phyloP scores from a whole-genome alignment of 768 basidiomycete genomes.

The Royoungia palumana region DNA sequence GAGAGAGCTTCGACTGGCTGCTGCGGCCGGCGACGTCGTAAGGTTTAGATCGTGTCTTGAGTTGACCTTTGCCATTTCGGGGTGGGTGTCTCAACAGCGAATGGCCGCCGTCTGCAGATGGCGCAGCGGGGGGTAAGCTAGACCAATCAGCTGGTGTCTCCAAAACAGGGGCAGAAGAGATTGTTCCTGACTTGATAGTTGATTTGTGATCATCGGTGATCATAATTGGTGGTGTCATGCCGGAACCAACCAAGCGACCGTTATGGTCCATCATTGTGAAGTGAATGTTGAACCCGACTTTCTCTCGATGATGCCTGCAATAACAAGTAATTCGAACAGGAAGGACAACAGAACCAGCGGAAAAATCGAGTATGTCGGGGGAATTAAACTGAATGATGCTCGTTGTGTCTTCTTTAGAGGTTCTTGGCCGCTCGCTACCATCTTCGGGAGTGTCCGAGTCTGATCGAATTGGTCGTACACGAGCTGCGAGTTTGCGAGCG shows the following conservation, averaged over 20 bases:
- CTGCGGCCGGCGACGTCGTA: constrained; percentile 46
- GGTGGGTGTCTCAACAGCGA: constrained; percentile 46
- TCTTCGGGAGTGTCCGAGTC: constrained; percentile 71
- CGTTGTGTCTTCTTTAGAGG: constrained; percentile 60
- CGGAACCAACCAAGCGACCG: constrained; percentile 78
- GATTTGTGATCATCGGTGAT: constrained; percentile 99
- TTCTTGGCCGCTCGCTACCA: constrained; percentile 41
- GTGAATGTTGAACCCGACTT: constrained; percentile 88
- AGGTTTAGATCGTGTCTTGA: constrained; percentile 66
- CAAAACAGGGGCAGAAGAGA: constrained; percentile 34
- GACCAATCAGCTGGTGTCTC: constrained; percentile 52
- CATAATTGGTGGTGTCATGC: constrained; percentile 88
- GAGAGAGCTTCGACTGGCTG: constrained; percentile 43
- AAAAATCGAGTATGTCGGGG: constrained; percentile 84
- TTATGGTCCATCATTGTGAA: constrained; percentile 79
- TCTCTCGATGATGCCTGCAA: constrained; percentile 97
- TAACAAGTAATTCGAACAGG: constrained; percentile 97
- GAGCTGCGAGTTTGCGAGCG: constrained; percentile 82
- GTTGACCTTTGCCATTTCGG: constrained; percentile 43
- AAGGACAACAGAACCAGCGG: constrained; percentile 80
- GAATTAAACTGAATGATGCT: constrained; percentile 97
- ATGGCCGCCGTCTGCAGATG: constrained; percentile 31
- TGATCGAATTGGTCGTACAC: constrained; percentile 72
- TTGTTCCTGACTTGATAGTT: constrained; percentile 31
- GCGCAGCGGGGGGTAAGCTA: constrained; percentile 25